Conservation (phyloP, 2,329 filamentous ascomycete species). For the Colletotrichum navitas region DNA sequence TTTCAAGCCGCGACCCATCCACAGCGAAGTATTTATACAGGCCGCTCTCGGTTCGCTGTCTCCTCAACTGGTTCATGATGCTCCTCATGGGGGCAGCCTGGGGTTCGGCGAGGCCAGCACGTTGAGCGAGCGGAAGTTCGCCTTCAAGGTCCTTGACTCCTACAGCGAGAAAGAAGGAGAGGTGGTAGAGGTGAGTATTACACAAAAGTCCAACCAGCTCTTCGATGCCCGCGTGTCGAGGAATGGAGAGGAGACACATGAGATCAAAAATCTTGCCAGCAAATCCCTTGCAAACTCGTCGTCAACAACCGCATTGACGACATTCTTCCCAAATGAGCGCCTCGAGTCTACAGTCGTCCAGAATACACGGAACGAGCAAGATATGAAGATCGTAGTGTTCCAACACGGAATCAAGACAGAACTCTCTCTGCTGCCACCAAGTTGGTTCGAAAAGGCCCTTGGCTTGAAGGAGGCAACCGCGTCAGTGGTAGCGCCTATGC, state of each 20-base stretch:
- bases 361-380: conserved; percentile 62
- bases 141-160: conserved; percentile 70
- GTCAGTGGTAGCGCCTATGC: conserved; percentile 94
- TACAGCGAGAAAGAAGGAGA: conserved; percentile 73
- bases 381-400: conserved; percentile 80
- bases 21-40: conserved; percentile 85
- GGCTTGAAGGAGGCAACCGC: conserved; percentile 84
- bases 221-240: conserved; percentile 62
- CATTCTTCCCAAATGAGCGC: conserved; percentile 85
- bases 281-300: conserved; percentile 50
- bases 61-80: conserved; percentile 21
- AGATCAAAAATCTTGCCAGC: conserved; percentile 59
- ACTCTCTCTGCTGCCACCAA: conserved; percentile 70
- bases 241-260: conserved; percentile 53
- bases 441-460: conserved; percentile 89
- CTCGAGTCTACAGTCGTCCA: conserved; percentile 83
- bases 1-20: conserved; percentile 73
- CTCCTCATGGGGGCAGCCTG: conserved; percentile 63
- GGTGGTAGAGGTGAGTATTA: conserved; percentile 66
- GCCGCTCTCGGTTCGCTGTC: conserved; percentile 74
- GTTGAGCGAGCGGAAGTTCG: conserved; percentile 60
- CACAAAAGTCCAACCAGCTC: conserved; percentile 61
- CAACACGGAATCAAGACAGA: conserved; percentile 74
- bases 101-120: conserved; percentile 65
- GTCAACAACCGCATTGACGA: conserved; percentile 63